Percentiles rank a stretch among this genome's conserved stretches.
These are phyloP conservation scores for Epichloe hybrida DNA, from an alignment of 2,329 filamentous ascomycete genomes.

Conservation along the genomic window DNA sequence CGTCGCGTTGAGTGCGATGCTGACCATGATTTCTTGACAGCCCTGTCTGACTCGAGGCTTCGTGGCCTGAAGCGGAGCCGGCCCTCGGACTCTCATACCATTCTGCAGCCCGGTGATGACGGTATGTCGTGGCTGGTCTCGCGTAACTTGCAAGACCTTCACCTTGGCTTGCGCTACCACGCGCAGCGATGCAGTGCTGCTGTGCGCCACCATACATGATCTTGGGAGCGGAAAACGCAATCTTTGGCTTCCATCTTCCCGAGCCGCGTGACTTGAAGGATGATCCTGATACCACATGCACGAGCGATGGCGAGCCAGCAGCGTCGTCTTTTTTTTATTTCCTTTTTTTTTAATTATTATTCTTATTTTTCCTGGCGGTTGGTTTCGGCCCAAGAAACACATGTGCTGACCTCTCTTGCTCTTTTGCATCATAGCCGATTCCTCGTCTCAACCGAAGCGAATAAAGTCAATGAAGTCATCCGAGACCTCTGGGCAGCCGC, in stretches of 20 bases:
- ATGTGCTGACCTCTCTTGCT: not conserved
- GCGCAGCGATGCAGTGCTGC: not conserved
- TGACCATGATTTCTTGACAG: conserved; percentile 21
- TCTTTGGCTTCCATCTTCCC: not conserved
- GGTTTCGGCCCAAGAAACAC: not conserved
- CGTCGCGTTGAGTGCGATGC: conserved; percentile 9
- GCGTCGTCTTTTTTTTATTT: not conserved
- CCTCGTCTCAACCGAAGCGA: conserved; percentile 38
- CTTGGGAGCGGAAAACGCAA: not conserved
- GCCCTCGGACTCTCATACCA: conserved; percentile 54
- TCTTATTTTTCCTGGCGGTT: not conserved
- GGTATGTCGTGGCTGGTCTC: conserved; percentile 45
- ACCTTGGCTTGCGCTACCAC: not conserved
- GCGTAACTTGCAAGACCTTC: conserved; percentile 9
- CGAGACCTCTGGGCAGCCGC: conserved; percentile 43
- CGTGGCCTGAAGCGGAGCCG: conserved; percentile 70
- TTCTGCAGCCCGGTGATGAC: conserved; percentile 44
- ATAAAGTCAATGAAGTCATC: conserved; percentile 49
- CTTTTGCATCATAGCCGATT: conserved; percentile 26
- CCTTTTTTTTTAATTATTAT: not conserved
- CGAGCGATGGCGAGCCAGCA: not conserved
- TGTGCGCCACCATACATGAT: conserved; percentile 5
- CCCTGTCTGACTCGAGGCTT: conserved; percentile 37
- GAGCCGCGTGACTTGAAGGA: conserved; percentile 2
- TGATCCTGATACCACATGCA: not conserved